Percentiles rank a stretch among this genome's conserved stretches.
Conservation (phyloP, 179 eudicot species). For the Heliamphora pulchella region DNA sequence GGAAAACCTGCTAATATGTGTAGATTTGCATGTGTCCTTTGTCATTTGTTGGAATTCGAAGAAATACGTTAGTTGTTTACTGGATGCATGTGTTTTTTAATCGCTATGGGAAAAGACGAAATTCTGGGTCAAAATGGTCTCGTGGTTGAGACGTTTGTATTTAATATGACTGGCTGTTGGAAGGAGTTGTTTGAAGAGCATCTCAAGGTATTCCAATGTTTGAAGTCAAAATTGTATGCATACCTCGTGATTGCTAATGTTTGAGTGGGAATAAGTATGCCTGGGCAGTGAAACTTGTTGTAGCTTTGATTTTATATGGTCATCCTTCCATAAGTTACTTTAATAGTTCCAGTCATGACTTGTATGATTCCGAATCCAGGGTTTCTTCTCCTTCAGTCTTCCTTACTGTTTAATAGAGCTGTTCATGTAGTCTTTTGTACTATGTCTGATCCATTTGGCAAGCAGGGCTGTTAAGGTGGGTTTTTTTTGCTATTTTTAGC, state of each 20-base stretch:
- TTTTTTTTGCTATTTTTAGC: too few species aligned
- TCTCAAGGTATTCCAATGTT: not conserved
- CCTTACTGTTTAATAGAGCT: not conserved
- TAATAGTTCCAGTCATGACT: not conserved
- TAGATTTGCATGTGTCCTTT: not conserved
- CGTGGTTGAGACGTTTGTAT: not conserved
- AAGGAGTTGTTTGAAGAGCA: not conserved
- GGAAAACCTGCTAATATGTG: not conserved
- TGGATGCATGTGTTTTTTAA: not conserved
- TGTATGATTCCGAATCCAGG: constrained; percentile 5
- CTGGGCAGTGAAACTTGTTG: not conserved
- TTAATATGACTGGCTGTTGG: not conserved
- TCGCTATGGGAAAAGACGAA: not conserved
- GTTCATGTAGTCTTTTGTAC: not conserved
- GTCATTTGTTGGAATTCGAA: not conserved
- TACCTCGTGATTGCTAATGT: constrained; percentile 1
- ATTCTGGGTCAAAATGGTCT: not conserved
- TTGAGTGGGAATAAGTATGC: not conserved
- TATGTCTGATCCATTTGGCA: too few species aligned
- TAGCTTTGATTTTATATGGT: not conserved
- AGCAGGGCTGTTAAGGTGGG: too few species aligned
- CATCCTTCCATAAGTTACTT: not conserved
- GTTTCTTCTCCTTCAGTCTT: not conserved
- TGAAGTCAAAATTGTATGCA: not conserved
- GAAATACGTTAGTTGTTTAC: not conserved